phyloP scores from a whole-genome alignment of 352 stramenopile genomes.

The Blastocystis sp. region DNA sequence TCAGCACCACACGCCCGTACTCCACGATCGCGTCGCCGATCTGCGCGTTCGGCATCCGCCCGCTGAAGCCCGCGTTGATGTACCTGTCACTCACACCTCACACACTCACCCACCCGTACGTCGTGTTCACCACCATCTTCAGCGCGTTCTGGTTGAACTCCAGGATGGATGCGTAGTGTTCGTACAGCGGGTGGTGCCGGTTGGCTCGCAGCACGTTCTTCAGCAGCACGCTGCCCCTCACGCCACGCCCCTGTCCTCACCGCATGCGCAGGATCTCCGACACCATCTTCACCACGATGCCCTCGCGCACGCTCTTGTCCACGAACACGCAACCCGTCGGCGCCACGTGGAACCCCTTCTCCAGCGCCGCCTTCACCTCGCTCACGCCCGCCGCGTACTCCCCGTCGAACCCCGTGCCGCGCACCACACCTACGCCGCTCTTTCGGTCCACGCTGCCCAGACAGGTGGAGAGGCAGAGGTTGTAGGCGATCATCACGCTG shows the following conservation, averaged over 20 bases:
- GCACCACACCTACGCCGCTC: constrained; percentile 19
- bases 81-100: constrained; percentile 76
- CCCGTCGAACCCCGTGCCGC: constrained; percentile 50
- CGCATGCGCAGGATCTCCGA: constrained; percentile 88
- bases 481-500: constrained; percentile 97
- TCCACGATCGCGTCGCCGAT: constrained; percentile 97
- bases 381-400: neutral
- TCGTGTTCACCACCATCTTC: constrained; percentile 99
- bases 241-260: neutral
- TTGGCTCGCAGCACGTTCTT: constrained; percentile 86
- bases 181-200: constrained; percentile 35
- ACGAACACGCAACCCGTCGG: constrained; percentile 71
- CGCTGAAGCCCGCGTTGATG: constrained; percentile 93
- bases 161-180: constrained; percentile 75
- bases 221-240: constrained; percentile 85
- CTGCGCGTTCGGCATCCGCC: constrained; percentile 89
- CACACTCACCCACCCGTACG: constrained; percentile 79
- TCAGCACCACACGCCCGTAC: constrained; percentile 74
- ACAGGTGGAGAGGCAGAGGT: constrained; percentile 95
- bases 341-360: constrained; percentile 54
- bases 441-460: constrained; percentile 82
- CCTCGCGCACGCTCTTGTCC: constrained; percentile 84
- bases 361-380: neutral
- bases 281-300: constrained; percentile 91
- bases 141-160: constrained; percentile 87